Percentiles rank a stretch among this genome's conserved stretches.
phyloP scores from a whole-genome alignment of 805 yeast species.

The Nematodospora valgi region DNA sequence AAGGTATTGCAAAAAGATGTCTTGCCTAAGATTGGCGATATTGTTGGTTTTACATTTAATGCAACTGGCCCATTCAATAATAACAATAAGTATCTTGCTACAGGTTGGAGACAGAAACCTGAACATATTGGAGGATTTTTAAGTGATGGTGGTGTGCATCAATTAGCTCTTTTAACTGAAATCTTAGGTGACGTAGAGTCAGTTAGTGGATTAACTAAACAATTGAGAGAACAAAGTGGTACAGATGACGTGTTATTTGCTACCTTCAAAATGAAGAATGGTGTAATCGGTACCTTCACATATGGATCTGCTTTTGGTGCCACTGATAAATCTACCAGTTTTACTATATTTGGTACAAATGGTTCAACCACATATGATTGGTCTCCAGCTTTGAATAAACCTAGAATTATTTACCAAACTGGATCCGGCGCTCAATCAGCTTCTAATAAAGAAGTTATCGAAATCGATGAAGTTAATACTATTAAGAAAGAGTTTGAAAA shows the following conservation, averaged over 20 bases:
- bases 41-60: constrained; percentile 65
- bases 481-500: constrained; percentile 46
- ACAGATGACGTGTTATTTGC: constrained; percentile 78
- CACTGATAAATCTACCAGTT: constrained; percentile 60
- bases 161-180: constrained; percentile 79
- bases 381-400: constrained; percentile 43
- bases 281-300: constrained; percentile 78
- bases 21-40: constrained; percentile 69
- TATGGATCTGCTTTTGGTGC: constrained; percentile 88
- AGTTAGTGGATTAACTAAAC: constrained; percentile 74
- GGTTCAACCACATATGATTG: constrained; percentile 74
- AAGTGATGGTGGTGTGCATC: constrained; percentile 97
- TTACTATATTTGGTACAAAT: constrained; percentile 72
- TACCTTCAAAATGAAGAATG: constrained; percentile 55
- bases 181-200: constrained; percentile 71
- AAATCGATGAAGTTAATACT: constrained; percentile 43
- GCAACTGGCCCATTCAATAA: constrained; percentile 71
- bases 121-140: constrained; percentile 91
- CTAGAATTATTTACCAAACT: constrained; percentile 34
- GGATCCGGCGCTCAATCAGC: constrained; percentile 38
- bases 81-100: constrained; percentile 57
- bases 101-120: constrained; percentile 87
- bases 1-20: constrained; percentile 47
- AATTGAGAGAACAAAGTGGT: constrained; percentile 74
- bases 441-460: constrained; percentile 46